phyloP scores from a whole-genome alignment of 23 red algal genomes.

The Porphyridium purpureum region DNA sequence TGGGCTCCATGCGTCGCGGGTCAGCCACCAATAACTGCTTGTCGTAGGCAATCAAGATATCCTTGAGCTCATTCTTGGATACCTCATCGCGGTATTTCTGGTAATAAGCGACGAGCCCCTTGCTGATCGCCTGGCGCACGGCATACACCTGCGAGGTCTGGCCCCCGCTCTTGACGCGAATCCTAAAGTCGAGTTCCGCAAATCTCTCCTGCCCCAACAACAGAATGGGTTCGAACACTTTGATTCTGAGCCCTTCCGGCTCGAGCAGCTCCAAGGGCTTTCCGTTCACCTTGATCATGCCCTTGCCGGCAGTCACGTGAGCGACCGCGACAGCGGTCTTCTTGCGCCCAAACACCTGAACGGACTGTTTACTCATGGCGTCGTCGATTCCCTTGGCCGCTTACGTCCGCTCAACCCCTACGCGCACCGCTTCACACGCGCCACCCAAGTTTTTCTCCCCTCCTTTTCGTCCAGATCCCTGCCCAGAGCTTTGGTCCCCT shows the following conservation, averaged over 20 bases:
- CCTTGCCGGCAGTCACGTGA: constrained; percentile 75
- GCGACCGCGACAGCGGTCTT: constrained; percentile 99
- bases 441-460: too few relatives aligned
- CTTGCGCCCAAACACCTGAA: constrained; percentile 92
- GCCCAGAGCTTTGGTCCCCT: too few relatives aligned
- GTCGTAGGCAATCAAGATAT: constrained; percentile 78
- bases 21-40: constrained; percentile 84
- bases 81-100: constrained; percentile 95
- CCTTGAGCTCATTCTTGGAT: constrained; percentile 76
- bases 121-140: constrained; percentile 96
- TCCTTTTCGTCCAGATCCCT: too few relatives aligned
- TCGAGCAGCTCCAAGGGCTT: constrained; percentile 82
- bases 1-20: constrained; percentile 94
- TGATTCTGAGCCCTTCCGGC: constrained; percentile 74
- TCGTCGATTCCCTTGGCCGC: too few relatives aligned
- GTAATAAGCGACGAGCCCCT: constrained; percentile 93
- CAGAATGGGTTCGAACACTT: constrained; percentile 90
- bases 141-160: constrained; percentile 95
- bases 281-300: constrained; percentile 97
- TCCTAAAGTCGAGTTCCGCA: constrained; percentile 86
- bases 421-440: too few relatives aligned
- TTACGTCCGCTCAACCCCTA: too few relatives aligned
- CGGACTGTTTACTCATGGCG: constrained; percentile 69
- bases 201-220: constrained; percentile 94
- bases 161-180: constrained; percentile 48